Conservation (phyloP, 1,284 basidiomycete genomes). For the Erythrobasidium hasegawianum region DNA sequence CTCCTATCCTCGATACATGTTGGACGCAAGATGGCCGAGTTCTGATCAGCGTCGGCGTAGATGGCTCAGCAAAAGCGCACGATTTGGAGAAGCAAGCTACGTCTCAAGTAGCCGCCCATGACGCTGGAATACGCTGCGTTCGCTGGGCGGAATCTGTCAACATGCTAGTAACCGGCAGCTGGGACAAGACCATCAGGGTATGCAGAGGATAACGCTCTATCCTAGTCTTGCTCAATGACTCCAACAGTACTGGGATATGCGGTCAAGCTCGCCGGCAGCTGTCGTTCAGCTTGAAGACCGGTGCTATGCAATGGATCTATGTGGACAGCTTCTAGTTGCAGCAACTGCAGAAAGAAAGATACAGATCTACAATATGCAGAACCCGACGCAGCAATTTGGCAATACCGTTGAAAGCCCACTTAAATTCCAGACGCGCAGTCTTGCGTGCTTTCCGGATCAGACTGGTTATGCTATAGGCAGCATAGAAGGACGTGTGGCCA, state of each 20-base stretch:
- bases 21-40: slow-evolving; percentile 79
- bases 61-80: slow-evolving; percentile 74
- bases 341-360: slow-evolving; percentile 89
- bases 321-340: slow-evolving; percentile 79
- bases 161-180: slow-evolving; percentile 77
- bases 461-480: slow-evolving; percentile 89
- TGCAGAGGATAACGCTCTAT: too few species aligned
- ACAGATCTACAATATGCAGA: slow-evolving; percentile 78
- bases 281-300: slow-evolving; percentile 79
- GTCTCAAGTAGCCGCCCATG: slow-evolving; percentile 72
- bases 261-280: slow-evolving; percentile 66
- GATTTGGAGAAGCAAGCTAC: slow-evolving; percentile 65
- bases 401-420: slow-evolving; percentile 67
- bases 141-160: slow-evolving; percentile 70
- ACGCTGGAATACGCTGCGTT: slow-evolving; percentile 72
- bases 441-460: slow-evolving; percentile 76
- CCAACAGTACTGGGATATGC: slow-evolving; percentile 82
- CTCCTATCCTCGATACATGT: slow-evolving; percentile 71
- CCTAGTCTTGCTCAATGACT: not conserved
- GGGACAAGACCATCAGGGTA: slow-evolving; percentile 63
- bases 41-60: slow-evolving; percentile 75
- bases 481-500: slow-evolving; percentile 91
- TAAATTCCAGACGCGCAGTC: slow-evolving; percentile 87
- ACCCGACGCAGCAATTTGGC: slow-evolving; percentile 60
- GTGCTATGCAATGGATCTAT: slow-evolving; percentile 81